phyloP scores from a whole-genome alignment of 306 rosid genomes.

The Begonia masoniana region DNA sequence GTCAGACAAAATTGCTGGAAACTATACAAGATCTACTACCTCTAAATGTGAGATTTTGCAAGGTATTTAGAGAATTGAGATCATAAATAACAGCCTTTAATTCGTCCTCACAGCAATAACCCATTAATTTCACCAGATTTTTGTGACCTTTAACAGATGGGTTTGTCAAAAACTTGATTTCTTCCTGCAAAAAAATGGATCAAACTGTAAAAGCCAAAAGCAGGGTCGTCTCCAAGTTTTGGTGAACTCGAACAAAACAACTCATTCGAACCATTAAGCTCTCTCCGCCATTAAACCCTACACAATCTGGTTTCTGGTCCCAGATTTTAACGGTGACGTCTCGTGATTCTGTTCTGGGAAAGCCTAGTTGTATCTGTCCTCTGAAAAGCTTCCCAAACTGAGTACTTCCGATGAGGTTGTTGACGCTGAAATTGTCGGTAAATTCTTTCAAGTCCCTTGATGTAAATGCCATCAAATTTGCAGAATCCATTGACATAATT shows the following conservation, averaged over 20 bases:
- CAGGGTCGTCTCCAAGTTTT: neutral
- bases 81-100: constrained; percentile 47
- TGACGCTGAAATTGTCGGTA: constrained; percentile 30
- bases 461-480: constrained; percentile 20
- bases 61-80: constrained; percentile 31
- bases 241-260: neutral
- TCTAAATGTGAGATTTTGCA: constrained; percentile 29
- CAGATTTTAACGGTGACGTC: constrained; percentile 34
- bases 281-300: constrained; percentile 14
- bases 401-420: constrained; percentile 31
- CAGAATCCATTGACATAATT: constrained; percentile 8
- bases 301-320: constrained; percentile 22
- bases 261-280: constrained; percentile 26
- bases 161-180: constrained; percentile 32
- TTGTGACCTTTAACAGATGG: constrained; percentile 24
- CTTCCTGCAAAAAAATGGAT: constrained; percentile 26
- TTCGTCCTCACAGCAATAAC: constrained; percentile 44
- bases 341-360: constrained; percentile 8
- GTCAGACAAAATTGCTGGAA: neutral
- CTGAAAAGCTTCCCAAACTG: constrained; percentile 42
- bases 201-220: constrained; percentile 3
- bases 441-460: constrained; percentile 26
- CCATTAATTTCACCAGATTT: constrained; percentile 33
- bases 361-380: constrained; percentile 20
- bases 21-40: constrained; percentile 18